phyloP scores from a whole-genome alignment of 257 asterid species.

The Handroanthus guayacan region DNA sequence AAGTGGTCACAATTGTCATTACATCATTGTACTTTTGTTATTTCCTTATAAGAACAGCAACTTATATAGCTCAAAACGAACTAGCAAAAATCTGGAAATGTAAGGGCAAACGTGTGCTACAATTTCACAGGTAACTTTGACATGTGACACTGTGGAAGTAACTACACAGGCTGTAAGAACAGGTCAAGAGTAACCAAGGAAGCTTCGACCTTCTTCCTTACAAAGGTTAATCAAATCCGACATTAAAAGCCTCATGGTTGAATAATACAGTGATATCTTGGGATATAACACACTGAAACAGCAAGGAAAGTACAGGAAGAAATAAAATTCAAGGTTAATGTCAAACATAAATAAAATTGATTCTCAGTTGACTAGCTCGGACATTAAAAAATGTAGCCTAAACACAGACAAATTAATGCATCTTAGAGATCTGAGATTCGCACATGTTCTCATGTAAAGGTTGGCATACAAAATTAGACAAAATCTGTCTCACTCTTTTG shows the following conservation, averaged over 20 bases:
- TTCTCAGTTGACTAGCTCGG: constrained; percentile 19
- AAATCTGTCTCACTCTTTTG: constrained; percentile 36
- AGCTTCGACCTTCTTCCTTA: constrained; percentile 15
- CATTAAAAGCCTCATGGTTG: constrained; percentile 29
- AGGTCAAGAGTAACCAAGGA: neutral
- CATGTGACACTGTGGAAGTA: neutral
- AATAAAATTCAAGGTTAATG: constrained; percentile 33
- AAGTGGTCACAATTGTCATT: constrained; percentile 26
- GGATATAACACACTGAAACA: constrained; percentile 22
- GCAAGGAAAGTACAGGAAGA: constrained; percentile 31
- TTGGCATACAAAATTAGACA: constrained; percentile 38
- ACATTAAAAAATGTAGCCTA: constrained; percentile 25
- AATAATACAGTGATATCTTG: constrained; percentile 25
- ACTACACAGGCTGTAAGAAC: neutral
- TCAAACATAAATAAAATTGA: constrained; percentile 37
- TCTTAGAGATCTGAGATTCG: constrained; percentile 38
- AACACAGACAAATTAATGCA: constrained; percentile 35
- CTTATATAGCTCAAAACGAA: neutral
- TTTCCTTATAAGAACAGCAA: neutral
- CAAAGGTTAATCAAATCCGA: constrained; percentile 20
- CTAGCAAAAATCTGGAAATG: neutral
- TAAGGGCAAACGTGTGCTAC: neutral
- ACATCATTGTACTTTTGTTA: constrained; percentile 2
- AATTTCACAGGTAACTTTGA: constrained; percentile 6
- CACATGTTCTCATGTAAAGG: constrained; percentile 47